A percentile compares a stretch with the other conserved stretches of the same genome.
These are phyloP conservation scores for Quercus variabilis DNA, from an alignment of 306 rosid genomes.

Conservation along the genomic window DNA sequence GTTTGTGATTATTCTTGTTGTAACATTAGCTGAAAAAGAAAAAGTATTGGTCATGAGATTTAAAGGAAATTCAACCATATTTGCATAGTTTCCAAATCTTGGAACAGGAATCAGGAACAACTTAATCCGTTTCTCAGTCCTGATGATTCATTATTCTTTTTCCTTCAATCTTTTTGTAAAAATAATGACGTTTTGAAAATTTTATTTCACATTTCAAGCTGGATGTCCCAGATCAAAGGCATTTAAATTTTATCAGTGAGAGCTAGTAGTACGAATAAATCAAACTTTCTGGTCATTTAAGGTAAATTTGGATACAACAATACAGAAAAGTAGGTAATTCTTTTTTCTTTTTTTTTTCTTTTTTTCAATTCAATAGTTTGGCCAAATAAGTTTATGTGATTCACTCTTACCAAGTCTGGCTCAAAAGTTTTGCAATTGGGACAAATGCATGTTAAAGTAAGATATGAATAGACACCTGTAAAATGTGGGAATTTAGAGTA, in stretches of 20 bases:
- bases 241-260: background rate
- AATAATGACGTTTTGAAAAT: background rate
- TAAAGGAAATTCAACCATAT: constrained; percentile 20
- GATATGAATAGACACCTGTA: too few relatives aligned
- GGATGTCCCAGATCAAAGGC: background rate
- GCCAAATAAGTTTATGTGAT: background rate
- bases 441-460: too few relatives aligned
- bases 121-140: background rate
- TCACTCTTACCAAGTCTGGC: background rate
- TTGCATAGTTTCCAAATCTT: background rate
- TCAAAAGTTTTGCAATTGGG: too few relatives aligned
- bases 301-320: too few relatives aligned
- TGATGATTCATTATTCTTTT: constrained; percentile 18
- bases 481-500: too few relatives aligned
- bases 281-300: background rate
- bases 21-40: constrained; percentile 31
- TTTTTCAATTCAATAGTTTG: background rate
- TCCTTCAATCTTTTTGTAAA: background rate
- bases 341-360: too few relatives aligned
- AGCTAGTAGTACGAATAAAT: background rate
- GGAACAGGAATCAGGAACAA: background rate
- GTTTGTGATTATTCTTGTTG: constrained; percentile 31
- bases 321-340: too few relatives aligned
- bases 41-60: background rate
- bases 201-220: background rate